phyloP scores from a whole-genome alignment of 2,329 filamentous ascomycete genomes.

The Shiraia sp. region DNA sequence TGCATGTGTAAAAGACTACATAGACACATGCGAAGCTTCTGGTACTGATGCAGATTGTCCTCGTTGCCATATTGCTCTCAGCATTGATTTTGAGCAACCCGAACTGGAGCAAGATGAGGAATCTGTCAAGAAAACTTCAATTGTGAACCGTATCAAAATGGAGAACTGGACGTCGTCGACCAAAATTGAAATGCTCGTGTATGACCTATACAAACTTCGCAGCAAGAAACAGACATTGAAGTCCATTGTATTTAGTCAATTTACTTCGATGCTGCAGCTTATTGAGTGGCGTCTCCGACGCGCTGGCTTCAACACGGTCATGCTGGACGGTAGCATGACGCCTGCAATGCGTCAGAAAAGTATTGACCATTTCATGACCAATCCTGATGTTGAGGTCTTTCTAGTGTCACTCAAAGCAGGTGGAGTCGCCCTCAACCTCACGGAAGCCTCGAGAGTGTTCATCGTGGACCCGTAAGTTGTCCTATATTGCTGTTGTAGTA shows the following conservation, averaged over 20 bases:
- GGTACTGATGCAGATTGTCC: slow-evolving; percentile 72
- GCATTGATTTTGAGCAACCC: slow-evolving; percentile 92
- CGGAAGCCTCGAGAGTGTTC: slow-evolving; percentile 91
- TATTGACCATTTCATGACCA: slow-evolving; percentile 96
- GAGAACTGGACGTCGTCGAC: slow-evolving; percentile 98
- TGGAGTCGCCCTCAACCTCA: slow-evolving; percentile 92
- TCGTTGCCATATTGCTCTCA: slow-evolving; percentile 84
- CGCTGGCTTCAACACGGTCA: slow-evolving; percentile 96
- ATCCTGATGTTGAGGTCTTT: slow-evolving; percentile 92
- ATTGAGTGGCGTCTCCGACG: slow-evolving; percentile 96
- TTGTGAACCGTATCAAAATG: slow-evolving; percentile 99
- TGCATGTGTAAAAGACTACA: slow-evolving; percentile 76
- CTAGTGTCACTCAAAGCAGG: slow-evolving; percentile 94
- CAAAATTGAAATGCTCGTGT: slow-evolving; percentile 95
- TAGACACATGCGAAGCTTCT: slow-evolving; percentile 73
- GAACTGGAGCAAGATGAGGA: slow-evolving; percentile 91
- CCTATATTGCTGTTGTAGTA: background rate
- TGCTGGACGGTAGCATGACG: slow-evolving; percentile 97
- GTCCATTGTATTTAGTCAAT: slow-evolving; percentile 96
- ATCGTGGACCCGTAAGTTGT: slow-evolving; percentile 87
- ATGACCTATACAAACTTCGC: slow-evolving; percentile 88
- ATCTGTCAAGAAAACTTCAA: slow-evolving; percentile 89
- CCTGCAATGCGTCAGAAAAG: slow-evolving; percentile 89
- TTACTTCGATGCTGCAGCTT: slow-evolving; percentile 95
- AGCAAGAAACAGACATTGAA: slow-evolving; percentile 94